Base-by-base conservation (phyloP, 371 early-diverging fungal genomes). In the Haplosporangium sp. region DNA sequence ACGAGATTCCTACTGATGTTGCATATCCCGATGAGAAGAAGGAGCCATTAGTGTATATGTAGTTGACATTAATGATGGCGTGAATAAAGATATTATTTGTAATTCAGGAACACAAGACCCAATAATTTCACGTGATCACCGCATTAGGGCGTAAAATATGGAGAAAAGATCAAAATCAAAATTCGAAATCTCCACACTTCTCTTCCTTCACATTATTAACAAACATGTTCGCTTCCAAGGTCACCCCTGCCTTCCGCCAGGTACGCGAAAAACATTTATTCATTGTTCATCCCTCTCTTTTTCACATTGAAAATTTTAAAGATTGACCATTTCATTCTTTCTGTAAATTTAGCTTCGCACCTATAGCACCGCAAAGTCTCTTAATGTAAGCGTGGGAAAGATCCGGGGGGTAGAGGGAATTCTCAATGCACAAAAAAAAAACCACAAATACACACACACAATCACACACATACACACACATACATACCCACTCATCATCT, bases 351-450 rank as follows among this genome's bases (percentile, higher is more conserved):
- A 77, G 79, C 63, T 78, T 55, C 79, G 79, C 71, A 55, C 74
- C 45, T 78, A 70, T 65, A 71, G 71, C 68, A 78, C 79, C 40
- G 71, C 60, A 37, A 78, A 78, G 68, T 58, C 59, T 34, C 74
- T 78, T 57, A 78, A 78, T 64, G 79, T 78, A 78, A 71, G 74
- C 79, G 74, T 73, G 79, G 74, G 74, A 78, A 74, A 63, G 71
- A 67, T 67, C 67, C 35, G 53, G 66, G 66, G 62, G 70, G 1
- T 27, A 27, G 65, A 34, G 42, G 1, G 19, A 27, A 39, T 53
- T 47, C 63, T 19, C 45, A 44, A 52, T 37, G 47, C 27, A 38
- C 44, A 38, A 27, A 27, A 27, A 13, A 11, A 11, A 11, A 8
- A n/a, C n/a, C 44, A 8, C 4, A n/a, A 17, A 20, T 20, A 40